A percentile compares a stretch with the other conserved stretches of the same genome.
Conservation (phyloP, 148 eudicot species). For the Rhododendron molle region DNA sequence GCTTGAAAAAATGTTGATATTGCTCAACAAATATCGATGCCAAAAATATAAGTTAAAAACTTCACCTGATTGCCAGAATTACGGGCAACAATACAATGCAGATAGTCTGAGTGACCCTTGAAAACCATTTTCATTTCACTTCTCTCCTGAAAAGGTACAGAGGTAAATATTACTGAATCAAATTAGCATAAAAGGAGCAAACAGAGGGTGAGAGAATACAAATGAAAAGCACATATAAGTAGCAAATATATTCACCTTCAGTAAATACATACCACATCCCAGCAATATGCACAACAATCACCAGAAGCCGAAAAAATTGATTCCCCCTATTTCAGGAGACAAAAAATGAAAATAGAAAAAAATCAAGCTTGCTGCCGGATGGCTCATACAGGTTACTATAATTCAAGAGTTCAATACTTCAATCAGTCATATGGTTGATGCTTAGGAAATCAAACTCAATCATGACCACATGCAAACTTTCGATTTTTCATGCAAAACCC, state of each 20-base stretch:
- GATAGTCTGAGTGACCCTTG: slow-evolving; percentile 86
- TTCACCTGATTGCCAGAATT: slow-evolving; percentile 72
- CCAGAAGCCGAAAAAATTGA: slow-evolving; percentile 87
- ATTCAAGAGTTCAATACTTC: not conserved
- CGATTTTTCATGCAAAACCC: not conserved
- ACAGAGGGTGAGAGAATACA: not conserved
- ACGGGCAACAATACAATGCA: slow-evolving; percentile 73
- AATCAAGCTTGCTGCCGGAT: not conserved
- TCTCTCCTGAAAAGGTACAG: slow-evolving; percentile 49
- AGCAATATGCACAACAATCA: slow-evolving; percentile 93
- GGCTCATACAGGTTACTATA: not conserved
- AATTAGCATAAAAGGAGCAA: not conserved
- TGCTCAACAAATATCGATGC: not conserved
- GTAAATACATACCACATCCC: slow-evolving; percentile 82
- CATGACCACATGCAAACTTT: not conserved
- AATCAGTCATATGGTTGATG: slow-evolving; percentile 7
- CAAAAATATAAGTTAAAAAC: slow-evolving; percentile 6
- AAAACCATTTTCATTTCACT: slow-evolving; percentile 63
- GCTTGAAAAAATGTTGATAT: not conserved
- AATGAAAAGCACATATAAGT: not conserved
- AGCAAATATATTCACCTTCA: slow-evolving; percentile 12
- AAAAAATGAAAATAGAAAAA: not conserved
- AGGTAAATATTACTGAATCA: not conserved
- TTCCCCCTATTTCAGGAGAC: slow-evolving; percentile 41
- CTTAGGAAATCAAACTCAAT: not conserved